phyloP scores from a whole-genome alignment of 2,329 filamentous ascomycete genomes.

The Neopestalotiopsis clavispora region DNA sequence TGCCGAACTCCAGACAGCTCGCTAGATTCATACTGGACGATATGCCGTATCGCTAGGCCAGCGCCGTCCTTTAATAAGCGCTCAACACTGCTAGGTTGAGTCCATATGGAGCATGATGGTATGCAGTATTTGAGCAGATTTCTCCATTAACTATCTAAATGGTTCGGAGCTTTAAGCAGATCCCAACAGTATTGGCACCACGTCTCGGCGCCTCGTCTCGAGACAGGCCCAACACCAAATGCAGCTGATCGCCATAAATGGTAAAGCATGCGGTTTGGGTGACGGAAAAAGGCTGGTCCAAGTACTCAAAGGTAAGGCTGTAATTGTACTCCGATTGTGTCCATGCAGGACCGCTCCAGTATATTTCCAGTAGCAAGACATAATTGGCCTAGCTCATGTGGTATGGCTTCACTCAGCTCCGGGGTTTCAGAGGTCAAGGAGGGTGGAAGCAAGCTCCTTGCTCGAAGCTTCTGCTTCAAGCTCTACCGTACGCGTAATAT shows the following conservation, averaged over 20 bases:
- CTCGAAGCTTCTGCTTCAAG: background rate
- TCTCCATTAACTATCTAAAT: conserved; percentile 55
- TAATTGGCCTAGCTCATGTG: conserved; percentile 59
- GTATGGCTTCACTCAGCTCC: conserved; percentile 58
- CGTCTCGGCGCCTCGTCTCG: conserved; percentile 53
- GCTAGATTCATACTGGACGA: conserved; percentile 52
- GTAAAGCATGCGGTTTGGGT: conserved; percentile 50
- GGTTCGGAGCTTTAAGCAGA: conserved; percentile 53
- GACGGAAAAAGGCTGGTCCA: conserved; percentile 53
- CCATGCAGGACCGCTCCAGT: conserved; percentile 49
- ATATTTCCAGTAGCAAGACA: conserved; percentile 49
- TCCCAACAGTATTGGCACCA: conserved; percentile 56
- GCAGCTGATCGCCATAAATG: conserved; percentile 55
- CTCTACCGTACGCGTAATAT: background rate
- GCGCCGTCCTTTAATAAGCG: conserved; percentile 51
- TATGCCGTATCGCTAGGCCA: conserved; percentile 55
- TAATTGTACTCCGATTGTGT: conserved; percentile 55
- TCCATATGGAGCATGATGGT: conserved; percentile 56
- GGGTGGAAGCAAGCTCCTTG: conserved; percentile 32
- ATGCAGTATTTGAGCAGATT: conserved; percentile 64
- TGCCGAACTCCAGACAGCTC: conserved; percentile 46
- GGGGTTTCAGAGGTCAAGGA: conserved; percentile 56
- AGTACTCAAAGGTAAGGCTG: conserved; percentile 60
- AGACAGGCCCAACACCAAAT: conserved; percentile 43
- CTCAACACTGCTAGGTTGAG: conserved; percentile 59